Base-by-base conservation (phyloP, 1,284 basidiomycete genomes). In the Marasmius tenuissimus region DNA sequence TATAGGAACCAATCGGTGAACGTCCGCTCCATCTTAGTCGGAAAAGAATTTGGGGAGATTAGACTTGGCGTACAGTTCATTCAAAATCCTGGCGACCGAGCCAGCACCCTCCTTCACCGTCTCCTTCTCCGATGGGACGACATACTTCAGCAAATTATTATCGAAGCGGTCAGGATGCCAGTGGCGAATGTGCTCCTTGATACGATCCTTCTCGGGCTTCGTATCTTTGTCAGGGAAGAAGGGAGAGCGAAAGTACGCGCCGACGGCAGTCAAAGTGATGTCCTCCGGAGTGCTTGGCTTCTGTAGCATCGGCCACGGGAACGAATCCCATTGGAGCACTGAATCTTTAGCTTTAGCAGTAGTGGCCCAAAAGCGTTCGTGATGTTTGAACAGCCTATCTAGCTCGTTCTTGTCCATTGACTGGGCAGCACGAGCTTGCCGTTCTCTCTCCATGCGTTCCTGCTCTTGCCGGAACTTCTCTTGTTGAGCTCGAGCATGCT, bases 301-400 rank as follows among this genome's bases (percentile, higher is more conserved):
- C 70, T 78, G 83, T 68, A 89, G 76, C 74, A 84, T 77, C 1
- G 90, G 89, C 89, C 89, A 92, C 22, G 90, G 89, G 67, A 92
- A 84, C 65, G 80, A 79, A 40, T 80, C 75, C 87, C 87, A 90
- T 22, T 70, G 74, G 45, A 81, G 70, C 62, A 76, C 72, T 27
- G 27, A 27, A 34, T 68, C 67, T 55, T 71, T 67, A 4, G 72
- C 27, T 27, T 27, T 67, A 66, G 77, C 52, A 33, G 88, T 73
- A 63, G 76, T 76, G 40, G 73, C 71, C 88, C 88, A 90, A 59
- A 81, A 81, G 37, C 76, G 75, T 50, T 86, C 85, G 70, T 89
- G 87, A 45, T 58, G 69, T 22, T 84, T 82, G 68, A 85, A 85
- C 12, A 85, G 67, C 61, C 76, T 78, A 38, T 78, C 63, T 18